phyloP scores from a whole-genome alignment of 495 filamentous ascomycete species.

The Rusavskia elegans region DNA sequence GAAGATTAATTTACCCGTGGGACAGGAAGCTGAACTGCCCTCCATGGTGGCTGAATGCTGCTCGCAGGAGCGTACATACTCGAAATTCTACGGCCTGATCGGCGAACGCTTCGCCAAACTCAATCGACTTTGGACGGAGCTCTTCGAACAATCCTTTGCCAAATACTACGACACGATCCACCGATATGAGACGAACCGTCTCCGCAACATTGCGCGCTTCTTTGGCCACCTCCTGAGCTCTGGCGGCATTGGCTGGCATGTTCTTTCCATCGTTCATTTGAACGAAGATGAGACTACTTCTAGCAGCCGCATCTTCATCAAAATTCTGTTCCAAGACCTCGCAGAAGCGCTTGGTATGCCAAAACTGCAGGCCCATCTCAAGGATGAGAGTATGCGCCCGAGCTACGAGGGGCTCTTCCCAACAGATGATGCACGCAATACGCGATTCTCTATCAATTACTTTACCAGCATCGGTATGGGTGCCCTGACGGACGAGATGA shows the following conservation, averaged over 20 bases:
- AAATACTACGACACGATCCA: slow-evolving; percentile 97
- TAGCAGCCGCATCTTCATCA: slow-evolving; percentile 91
- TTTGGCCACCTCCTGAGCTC: slow-evolving; percentile 81
- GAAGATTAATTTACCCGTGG: slow-evolving; percentile 78
- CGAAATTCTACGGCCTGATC: slow-evolving; percentile 89
- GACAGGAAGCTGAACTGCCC: slow-evolving; percentile 76
- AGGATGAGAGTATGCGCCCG: slow-evolving; percentile 60
- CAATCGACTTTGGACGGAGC: slow-evolving; percentile 82
- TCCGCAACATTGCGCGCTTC: slow-evolving; percentile 89
- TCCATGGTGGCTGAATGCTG: slow-evolving; percentile 96
- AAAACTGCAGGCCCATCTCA: slow-evolving; percentile 57
- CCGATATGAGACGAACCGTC: slow-evolving; percentile 81
- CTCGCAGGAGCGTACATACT: slow-evolving; percentile 86
- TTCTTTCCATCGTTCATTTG: slow-evolving; percentile 65
- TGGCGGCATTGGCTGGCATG: slow-evolving; percentile 86
- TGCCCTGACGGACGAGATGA: slow-evolving; percentile 85
- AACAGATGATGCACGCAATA: slow-evolving; percentile 66
- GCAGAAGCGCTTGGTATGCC: slow-evolving; percentile 71
- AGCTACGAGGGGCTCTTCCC: slow-evolving; percentile 84
- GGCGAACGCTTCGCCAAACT: slow-evolving; percentile 91
- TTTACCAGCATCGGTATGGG: slow-evolving; percentile 97
- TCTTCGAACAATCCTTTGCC: slow-evolving; percentile 75
- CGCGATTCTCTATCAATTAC: slow-evolving; percentile 96
- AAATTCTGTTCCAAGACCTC: slow-evolving; percentile 90
- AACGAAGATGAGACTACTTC: slow-evolving; percentile 97